Evolutionary conservation across 2,329 filamentous ascomycete genomes (phyloP).

Genomic region (Fusarium scirpi): DNA sequence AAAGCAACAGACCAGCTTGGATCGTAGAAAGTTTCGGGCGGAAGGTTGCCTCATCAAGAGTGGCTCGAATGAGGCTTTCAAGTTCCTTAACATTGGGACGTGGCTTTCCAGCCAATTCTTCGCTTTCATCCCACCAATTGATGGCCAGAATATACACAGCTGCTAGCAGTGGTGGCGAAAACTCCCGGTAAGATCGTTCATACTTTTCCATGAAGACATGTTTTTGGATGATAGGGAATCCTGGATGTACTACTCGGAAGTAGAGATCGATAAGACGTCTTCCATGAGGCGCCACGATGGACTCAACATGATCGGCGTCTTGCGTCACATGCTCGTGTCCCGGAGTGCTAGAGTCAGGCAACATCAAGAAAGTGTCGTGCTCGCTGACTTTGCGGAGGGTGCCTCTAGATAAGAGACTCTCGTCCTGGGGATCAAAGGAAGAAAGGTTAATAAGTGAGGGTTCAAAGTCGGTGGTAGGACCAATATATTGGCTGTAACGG

Average conservation of each 20-base stretch:
- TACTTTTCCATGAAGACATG: constrained; percentile 84
- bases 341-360: constrained; percentile 79
- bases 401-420: constrained; percentile 77
- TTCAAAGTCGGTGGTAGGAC: constrained; percentile 85
- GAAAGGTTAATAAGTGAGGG: constrained; percentile 85
- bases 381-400: constrained; percentile 81
- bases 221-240: constrained; percentile 86
- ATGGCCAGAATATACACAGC: constrained; percentile 87
- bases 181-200: constrained; percentile 76
- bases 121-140: constrained; percentile 86
- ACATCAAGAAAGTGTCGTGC: constrained; percentile 82
- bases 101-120: constrained; percentile 71
- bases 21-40: constrained; percentile 85
- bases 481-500: constrained; percentile 85
- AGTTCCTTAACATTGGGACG: constrained; percentile 79
- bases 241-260: constrained; percentile 83
- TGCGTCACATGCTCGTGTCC: constrained; percentile 77
- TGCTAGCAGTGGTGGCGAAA: constrained; percentile 80
- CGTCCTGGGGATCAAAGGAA: constrained; percentile 82
- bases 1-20: constrained; percentile 79
- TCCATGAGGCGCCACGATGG: constrained; percentile 81
- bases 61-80: constrained; percentile 78
- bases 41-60: constrained; percentile 81
- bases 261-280: constrained; percentile 82
- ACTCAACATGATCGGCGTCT: constrained; percentile 79